Evolutionary conservation across 768 basidiomycete species (phyloP), one percentile per base, ranked within the genome.

Genomic region (Phaeolepiota aurea): DNA sequence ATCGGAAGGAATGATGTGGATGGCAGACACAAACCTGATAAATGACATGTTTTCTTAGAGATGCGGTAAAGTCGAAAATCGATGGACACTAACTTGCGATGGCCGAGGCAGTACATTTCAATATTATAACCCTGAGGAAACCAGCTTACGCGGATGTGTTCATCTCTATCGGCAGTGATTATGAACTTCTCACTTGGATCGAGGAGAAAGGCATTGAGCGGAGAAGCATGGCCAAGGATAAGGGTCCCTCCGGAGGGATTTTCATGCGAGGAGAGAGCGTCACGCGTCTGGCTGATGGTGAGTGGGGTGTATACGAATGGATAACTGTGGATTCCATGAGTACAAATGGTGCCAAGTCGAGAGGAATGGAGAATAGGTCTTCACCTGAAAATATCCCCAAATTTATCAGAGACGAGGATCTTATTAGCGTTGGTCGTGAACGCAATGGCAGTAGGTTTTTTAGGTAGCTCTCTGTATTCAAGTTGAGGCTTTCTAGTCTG

Each of bases 131-230:
- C 87, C 40, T 84, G 68, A 0, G 96, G 96, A 54, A 74, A 98
- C 76, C 87, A 77, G 52, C 87, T 92, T 12, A 94, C 74, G 40
- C 96, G 72, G 38, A 99, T 84, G 54, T 98, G 96, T 56, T 98
- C 96, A 54, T 99, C 96, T 33, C 96, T 66, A 54, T 98, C 96
- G 0, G 89, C 84, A 0, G 91, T 90, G 47, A 97, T 72, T 52
- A 99, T 81, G 54, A 72, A 81, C 39, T 69, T 71, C 49, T 82
- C 78, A 52, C 87, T 81, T 0, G 59, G 55, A 0, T 80, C 74
- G 41, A 94, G 73, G 32, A 82, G 52, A 57, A 86, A 82, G 1
- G 72, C 61, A 9, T 84, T 94, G 43, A 98, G 61, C 31, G 89
- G 76, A 10, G 92, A 96, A 1, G 85, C 79, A 54, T 99, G 96